A percentile compares a stretch with the other conserved stretches of the same genome.
These are phyloP conservation scores for Aspergillus fructus DNA, from an alignment of 2,329 filamentous ascomycete genomes.

Conservation along the genomic window DNA sequence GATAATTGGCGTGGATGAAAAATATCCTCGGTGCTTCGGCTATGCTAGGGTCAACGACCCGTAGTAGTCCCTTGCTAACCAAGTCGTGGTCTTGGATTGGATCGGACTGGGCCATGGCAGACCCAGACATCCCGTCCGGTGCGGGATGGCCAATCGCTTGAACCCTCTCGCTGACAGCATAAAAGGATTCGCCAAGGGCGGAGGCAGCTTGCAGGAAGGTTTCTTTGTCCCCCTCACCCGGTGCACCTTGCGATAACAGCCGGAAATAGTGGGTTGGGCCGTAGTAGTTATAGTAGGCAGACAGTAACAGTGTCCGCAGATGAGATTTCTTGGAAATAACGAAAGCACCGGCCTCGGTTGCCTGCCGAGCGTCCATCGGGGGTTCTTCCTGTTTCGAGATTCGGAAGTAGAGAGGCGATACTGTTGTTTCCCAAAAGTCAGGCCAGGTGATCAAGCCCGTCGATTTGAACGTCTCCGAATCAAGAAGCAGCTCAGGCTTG, in stretches of 20 bases:
- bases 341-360: conserved; percentile 38
- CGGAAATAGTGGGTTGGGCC: conserved; percentile 39
- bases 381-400: conserved; percentile 39
- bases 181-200: conserved; percentile 34
- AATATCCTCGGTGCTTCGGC: conserved; percentile 35
- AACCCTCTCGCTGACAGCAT: conserved; percentile 38
- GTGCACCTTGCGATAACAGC: conserved; percentile 39
- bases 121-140: conserved; percentile 29
- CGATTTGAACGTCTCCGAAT: conserved; percentile 52
- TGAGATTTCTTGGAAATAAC: conserved; percentile 39
- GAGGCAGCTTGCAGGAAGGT: conserved; percentile 38
- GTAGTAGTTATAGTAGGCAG: conserved; percentile 40
- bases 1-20: conserved; percentile 44
- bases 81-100: conserved; percentile 38
- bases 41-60: conserved; percentile 31
- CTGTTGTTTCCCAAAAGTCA: conserved; percentile 51
- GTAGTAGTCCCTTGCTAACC: conserved; percentile 32
- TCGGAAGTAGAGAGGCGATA: conserved; percentile 43
- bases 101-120: conserved; percentile 40
- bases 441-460: conserved; percentile 57
- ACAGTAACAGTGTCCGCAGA: conserved; percentile 33
- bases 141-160: conserved; percentile 34
- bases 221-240: conserved; percentile 42
- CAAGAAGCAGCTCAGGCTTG: conserved; percentile 49
- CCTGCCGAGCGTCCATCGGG: conserved; percentile 34